phyloP scores from a whole-genome alignment of 2,329 filamentous ascomycete species.

The Aspergillus aculeatus region DNA sequence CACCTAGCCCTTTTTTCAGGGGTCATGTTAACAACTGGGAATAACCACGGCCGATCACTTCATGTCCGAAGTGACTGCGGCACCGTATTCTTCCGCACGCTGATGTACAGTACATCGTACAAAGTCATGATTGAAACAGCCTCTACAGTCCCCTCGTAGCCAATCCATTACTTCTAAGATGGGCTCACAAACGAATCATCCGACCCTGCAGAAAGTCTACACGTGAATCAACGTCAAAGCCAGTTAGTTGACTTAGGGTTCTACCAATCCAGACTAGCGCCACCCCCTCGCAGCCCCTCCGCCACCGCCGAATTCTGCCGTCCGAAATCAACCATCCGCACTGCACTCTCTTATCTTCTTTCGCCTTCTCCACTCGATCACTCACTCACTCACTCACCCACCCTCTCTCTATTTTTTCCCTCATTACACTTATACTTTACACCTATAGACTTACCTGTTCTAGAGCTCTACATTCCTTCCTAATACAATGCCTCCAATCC shows the following conservation, averaged over 20 bases:
- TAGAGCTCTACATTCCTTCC: not conserved
- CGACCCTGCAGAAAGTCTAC: not conserved
- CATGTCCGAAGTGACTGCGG: not conserved
- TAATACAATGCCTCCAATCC: slow-evolving; percentile 64
- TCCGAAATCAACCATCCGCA: not conserved
- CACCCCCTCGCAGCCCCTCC: slow-evolving; percentile 1
- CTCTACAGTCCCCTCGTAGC: too few species aligned
- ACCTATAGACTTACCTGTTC: not conserved
- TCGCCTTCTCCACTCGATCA: not conserved
- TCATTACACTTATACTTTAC: not conserved
- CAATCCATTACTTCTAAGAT: too few species aligned
- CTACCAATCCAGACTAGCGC: slow-evolving; percentile 15
- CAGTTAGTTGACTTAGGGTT: slow-evolving; percentile 6
- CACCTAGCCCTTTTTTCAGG: not conserved
- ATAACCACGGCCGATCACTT: too few species aligned
- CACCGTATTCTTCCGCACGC: not conserved
- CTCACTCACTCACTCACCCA: not conserved
- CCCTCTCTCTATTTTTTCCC: not conserved
- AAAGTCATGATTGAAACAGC: too few species aligned
- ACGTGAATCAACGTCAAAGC: not conserved
- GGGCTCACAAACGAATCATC: too few species aligned
- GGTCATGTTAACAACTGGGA: not conserved
- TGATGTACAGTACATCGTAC: too few species aligned
- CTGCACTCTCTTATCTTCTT: not conserved
- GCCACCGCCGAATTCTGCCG: not conserved